Evolutionary conservation across 148 eudicot genomes (phyloP), one percentile per base, ranked within the genome.

Genomic region (Amaranthus palmeri): DNA sequence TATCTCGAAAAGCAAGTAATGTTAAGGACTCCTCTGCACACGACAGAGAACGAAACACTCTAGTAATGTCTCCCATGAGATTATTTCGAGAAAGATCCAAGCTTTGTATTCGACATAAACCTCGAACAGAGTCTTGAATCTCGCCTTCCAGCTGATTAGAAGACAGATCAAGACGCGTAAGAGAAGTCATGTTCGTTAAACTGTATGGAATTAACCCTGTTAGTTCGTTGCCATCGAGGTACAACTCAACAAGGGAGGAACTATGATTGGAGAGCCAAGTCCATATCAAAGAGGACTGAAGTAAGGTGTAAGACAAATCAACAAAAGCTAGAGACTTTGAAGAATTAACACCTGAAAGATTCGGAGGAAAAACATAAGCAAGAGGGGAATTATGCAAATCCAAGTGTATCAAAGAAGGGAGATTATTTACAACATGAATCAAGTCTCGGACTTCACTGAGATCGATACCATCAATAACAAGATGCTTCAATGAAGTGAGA

Each of bases 321-420:
- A 77, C 57, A 62, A 73, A 43, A 9, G 40, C 65, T 57, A 81
- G 84, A 9, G 77, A 67, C 65, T 74, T 74, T 54, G 71, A 66
- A 41, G 64, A 74, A 66, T 74, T 74, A 46, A 36, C 25, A 40
- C 25, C 10, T 4, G 40, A 46, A 13, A 6, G 58, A 46, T 64
- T 42, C 49, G 17, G 69, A 63, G 54, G n/a, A 48, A 9, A 9
- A 67, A 12, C 70, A 66, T 47, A 3, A 36, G 77, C 65, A 13
- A 58, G 77, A 67, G 3, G 0, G 51, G 65, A 67, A 17, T n/a
- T 0, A 47, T 43, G 61, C 56, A 70, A 77, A 59, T 60, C 79
- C 68, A 78, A 68, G 72, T 68, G 72, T 56, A 4, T 54, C 12
- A 66, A 67, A 65, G 49, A 67, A 67, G 83, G 80, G 61, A 81